Conservation (phyloP, 176 grass and related monocot species). For the Carex myosuroides region DNA sequence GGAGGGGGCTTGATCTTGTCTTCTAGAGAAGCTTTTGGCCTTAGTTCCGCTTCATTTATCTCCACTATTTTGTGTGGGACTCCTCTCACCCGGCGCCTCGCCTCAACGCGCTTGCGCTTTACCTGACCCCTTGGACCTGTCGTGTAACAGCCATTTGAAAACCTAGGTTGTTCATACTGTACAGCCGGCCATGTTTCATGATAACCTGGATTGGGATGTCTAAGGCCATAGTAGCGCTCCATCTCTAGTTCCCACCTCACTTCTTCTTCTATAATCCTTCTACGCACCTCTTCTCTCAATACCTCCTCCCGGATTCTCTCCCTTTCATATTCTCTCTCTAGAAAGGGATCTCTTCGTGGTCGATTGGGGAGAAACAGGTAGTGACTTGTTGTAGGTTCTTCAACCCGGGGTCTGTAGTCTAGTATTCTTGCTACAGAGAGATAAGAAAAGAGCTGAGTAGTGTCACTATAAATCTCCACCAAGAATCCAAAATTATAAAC, state of each 20-base stretch:
- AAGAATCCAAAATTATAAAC: not conserved
- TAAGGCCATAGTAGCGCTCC: constrained; percentile 4
- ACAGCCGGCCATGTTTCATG: not conserved
- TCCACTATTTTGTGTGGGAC: not conserved
- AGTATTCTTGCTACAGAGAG: not conserved
- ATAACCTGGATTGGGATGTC: not conserved
- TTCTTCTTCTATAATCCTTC: constrained; percentile 31
- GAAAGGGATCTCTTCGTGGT: not conserved
- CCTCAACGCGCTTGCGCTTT: not conserved
- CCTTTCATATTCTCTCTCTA: constrained; percentile 21
- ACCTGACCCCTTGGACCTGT: not conserved
- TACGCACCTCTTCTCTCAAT: constrained; percentile 22
- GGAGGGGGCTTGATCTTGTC: not conserved
- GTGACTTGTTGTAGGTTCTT: not conserved
- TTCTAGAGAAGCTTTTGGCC: not conserved
- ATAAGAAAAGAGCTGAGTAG: not conserved
- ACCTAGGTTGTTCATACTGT: not conserved
- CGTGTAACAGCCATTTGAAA: not conserved
- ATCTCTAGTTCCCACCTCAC: constrained; percentile 25
- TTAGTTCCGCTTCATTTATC: constrained; percentile 6
- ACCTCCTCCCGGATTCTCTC: constrained; percentile 33
- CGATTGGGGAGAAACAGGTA: not conserved
- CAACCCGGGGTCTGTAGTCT: not conserved
- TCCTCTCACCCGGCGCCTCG: not conserved
- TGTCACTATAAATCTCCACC: not conserved